Conservation (phyloP, 176 grass and related monocot genomes). For the Areca catechu region DNA sequence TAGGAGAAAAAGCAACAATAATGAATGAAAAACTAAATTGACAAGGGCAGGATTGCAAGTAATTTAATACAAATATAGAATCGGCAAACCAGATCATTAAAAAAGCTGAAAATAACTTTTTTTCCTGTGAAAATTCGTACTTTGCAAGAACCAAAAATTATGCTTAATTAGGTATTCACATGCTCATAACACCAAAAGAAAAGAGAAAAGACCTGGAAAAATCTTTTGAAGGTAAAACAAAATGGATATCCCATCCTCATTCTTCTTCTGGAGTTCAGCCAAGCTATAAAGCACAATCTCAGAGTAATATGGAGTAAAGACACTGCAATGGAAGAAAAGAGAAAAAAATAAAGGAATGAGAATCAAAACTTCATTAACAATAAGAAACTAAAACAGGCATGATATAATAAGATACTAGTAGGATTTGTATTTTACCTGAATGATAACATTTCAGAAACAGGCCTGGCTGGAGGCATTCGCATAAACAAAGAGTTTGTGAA, state of each 20-base stretch:
- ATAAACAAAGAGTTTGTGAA: conserved; percentile 93
- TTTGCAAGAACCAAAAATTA: background rate
- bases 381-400: background rate
- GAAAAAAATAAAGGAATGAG: conserved; percentile 19
- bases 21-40: too few species aligned
- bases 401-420: background rate
- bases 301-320: conserved; percentile 94
- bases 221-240: conserved; percentile 97
- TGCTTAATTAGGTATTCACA: background rate
- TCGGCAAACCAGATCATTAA: too few species aligned
- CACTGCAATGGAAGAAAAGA: conserved; percentile 40
- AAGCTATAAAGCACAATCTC: conserved; percentile 83
- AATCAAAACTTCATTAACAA: conserved; percentile 12
- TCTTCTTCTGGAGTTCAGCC: conserved; percentile 71
- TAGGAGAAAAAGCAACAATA: too few species aligned
- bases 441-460: conserved; percentile 79
- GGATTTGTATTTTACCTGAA: conserved; percentile 50
- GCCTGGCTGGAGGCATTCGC: conserved; percentile 62
- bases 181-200: background rate
- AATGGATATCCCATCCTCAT: conserved; percentile 88
- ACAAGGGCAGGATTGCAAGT: too few species aligned
- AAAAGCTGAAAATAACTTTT: too few species aligned
- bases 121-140: too few species aligned
- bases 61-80: too few species aligned
- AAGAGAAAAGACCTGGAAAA: conserved; percentile 55